phyloP scores from a whole-genome alignment of 257 asterid species.

The Solanum pinnatisectum region DNA sequence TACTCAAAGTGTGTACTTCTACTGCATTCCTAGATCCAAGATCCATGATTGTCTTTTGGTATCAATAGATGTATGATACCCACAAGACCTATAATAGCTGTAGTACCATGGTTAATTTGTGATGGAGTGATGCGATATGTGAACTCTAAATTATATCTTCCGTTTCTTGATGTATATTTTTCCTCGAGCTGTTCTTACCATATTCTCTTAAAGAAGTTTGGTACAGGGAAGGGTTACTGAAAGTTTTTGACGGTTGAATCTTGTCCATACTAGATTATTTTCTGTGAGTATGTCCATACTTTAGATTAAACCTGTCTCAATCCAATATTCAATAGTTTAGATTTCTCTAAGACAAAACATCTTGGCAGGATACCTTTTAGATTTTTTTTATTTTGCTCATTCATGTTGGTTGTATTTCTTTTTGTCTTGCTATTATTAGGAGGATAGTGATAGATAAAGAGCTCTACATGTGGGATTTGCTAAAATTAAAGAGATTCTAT shows the following conservation, averaged over 20 bases:
- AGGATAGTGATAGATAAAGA: not conserved
- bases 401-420: not conserved
- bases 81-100: not conserved
- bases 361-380: not conserved
- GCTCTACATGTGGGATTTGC: not conserved
- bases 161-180: not conserved
- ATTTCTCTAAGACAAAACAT: not conserved
- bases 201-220: not conserved
- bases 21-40: not conserved
- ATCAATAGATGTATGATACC: not conserved
- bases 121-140: not conserved
- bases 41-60: not conserved
- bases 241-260: not conserved
- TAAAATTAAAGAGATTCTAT: not conserved
- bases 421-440: not conserved
- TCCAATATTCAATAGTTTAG: not conserved
- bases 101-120: not conserved
- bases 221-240: not conserved
- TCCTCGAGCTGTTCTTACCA: not conserved
- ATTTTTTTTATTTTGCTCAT: not conserved
- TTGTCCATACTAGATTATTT: not conserved
- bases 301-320: not conserved
- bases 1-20: not conserved
- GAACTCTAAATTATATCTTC: not conserved
- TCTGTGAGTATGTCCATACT: not conserved